Evolutionary conservation across 2,329 filamentous ascomycete species (phyloP), one percentile per base, ranked within the genome.

Genomic region (Cladophialophora chaetospira): DNA sequence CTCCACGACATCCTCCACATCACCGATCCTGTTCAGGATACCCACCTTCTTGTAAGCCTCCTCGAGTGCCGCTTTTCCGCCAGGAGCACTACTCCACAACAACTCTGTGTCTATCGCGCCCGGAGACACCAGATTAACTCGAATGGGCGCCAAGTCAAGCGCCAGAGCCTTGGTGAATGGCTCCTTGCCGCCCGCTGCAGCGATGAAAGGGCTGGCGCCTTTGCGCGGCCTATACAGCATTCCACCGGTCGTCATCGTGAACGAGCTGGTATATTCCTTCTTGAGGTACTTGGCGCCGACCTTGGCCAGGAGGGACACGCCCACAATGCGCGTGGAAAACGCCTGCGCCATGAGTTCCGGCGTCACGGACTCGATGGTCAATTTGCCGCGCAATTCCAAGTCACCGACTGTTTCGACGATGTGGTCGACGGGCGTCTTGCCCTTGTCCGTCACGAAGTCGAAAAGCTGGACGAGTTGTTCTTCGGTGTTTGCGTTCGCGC

Each of bases 381-480:
- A 49, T 2, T 62, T 13, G 1, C 36, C 11, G 1, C 64, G 42
- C 2, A 57, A 23, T 53, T 79, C 75, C 33, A 42, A 17, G 26
- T 51, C 48, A 19, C 77, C 81, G 0, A 81, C 79, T 0, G 79
- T 81, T 67, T 72, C 75, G 53, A 82, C 69, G 10, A 82, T 72
- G 61, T 82, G 80, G 57, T 83, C 75, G 26, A 83, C 62, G 21
- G 69, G 70, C 4, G 9, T 13, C 3, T 50, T 53, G n/a, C 53
- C 55, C 17, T 55, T 33, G 26, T 55, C 50, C 0, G 71, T 72
- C 8, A 69, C 69, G 13, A 67, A 65, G 13, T 77, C 68, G 48
- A 82, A 73, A 3, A 82, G 70, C 2, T 51, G 53, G 21, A 70
- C 66, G 43, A 82, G 60, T 50, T 78, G 75, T 0, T 57, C 25